Percentiles rank a stretch among this genome's conserved stretches.
Evolutionary conservation across 2,329 filamentous ascomycete species (phyloP).

Genomic region (Pezicula carpinea): DNA sequence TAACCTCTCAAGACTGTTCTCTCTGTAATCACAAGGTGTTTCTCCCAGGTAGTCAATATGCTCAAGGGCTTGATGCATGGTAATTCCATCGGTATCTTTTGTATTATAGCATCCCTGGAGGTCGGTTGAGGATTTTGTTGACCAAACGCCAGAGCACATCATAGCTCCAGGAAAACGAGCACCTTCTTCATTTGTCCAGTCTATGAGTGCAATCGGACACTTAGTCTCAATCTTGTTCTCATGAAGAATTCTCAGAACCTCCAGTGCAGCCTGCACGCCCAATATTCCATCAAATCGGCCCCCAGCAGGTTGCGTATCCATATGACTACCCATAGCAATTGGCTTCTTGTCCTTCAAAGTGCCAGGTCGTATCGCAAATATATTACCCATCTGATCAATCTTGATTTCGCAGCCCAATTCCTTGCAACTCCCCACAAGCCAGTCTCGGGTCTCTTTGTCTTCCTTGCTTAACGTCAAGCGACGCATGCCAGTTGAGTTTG

Average conservation of each 20-base stretch:
- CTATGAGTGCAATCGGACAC: conserved; percentile 51
- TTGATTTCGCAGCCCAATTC: conserved; percentile 61
- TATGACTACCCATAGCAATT: conserved; percentile 65
- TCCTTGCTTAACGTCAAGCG: conserved; percentile 65
- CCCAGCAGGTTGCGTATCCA: conserved; percentile 56
- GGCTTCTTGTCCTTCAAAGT: conserved; percentile 47
- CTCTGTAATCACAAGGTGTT: conserved; percentile 48
- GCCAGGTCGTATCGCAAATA: conserved; percentile 68
- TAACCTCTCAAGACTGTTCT: conserved; percentile 54
- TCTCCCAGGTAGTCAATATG: conserved; percentile 67
- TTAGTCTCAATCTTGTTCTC: conserved; percentile 65
- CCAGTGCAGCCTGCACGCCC: conserved; percentile 66
- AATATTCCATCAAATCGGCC: conserved; percentile 73
- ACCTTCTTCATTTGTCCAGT: conserved; percentile 58
- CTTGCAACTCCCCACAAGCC: conserved; percentile 63
- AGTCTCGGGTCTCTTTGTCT: conserved; percentile 68
- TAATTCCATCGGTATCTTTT: conserved; percentile 37
- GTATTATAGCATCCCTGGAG: conserved; percentile 58
- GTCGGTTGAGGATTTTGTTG: conserved; percentile 49
- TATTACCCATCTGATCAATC: conserved; percentile 68
- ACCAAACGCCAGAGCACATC: conserved; percentile 72
- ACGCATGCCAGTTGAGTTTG: conserved; percentile 55
- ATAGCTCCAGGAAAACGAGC: conserved; percentile 73
- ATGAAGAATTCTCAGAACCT: conserved; percentile 62
- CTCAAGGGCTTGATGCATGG: conserved; percentile 37